Conservation (phyloP, 805 yeast species). For the Pichia kluyveri region DNA sequence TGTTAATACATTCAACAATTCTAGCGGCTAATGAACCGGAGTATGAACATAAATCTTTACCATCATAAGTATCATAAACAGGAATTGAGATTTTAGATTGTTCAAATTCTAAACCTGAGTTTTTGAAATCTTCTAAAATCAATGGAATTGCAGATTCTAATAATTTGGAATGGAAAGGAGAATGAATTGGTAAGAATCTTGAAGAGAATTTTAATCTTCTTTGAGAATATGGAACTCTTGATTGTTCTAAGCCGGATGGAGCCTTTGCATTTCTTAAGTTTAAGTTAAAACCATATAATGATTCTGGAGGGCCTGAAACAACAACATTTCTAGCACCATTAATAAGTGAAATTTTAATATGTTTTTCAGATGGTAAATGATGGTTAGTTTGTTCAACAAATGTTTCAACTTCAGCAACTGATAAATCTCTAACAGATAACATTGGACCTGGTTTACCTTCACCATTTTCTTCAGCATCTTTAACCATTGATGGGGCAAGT, state of each 20-base stretch:
- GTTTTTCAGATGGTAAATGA: constrained; percentile 88
- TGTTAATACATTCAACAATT: constrained; percentile 74
- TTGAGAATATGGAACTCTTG: constrained; percentile 87
- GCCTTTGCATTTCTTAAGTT: constrained; percentile 92
- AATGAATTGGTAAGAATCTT: constrained; percentile 88
- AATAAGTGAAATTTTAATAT: constrained; percentile 79
- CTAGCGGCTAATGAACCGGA: constrained; percentile 53
- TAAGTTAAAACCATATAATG: constrained; percentile 89
- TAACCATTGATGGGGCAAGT: constrained; percentile 84
- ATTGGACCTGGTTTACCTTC: constrained; percentile 98
- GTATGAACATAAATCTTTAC: constrained; percentile 60
- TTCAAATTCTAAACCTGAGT: constrained; percentile 48
- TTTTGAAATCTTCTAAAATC: constrained; percentile 57
- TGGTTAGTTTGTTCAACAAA: constrained; percentile 82
- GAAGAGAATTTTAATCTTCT: constrained; percentile 90
- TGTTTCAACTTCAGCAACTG: constrained; percentile 66
- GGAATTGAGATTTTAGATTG: constrained; percentile 62
- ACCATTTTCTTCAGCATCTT: constrained; percentile 85
- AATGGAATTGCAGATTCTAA: constrained; percentile 61
- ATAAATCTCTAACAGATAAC: constrained; percentile 88
- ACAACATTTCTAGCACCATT: constrained; percentile 96
- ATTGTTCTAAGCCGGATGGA: constrained; percentile 87
- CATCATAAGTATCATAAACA: constrained; percentile 83
- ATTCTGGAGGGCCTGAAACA: constrained; percentile 96
- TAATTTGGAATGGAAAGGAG: constrained; percentile 94